phyloP scores from a whole-genome alignment of 2,329 filamentous ascomycete species.

The Xylariales sp. region DNA sequence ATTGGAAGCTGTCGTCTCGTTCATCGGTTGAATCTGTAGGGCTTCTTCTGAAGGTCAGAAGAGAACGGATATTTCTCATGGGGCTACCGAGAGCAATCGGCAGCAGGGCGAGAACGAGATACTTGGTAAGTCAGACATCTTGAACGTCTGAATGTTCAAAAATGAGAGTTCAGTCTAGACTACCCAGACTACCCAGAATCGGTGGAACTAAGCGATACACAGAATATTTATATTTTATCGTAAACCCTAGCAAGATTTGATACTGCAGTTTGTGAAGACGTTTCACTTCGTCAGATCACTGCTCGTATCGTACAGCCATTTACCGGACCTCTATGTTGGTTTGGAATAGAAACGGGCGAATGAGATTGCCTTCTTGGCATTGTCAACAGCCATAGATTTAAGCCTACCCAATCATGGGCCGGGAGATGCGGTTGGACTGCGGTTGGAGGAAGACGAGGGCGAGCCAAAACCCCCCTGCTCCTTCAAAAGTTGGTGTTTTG shows the following conservation, averaged over 20 bases:
- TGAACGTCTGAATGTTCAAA: constrained; percentile 2
- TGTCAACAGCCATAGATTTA: no score
- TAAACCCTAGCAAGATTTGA: no score
- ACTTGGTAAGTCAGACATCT: constrained; percentile 4
- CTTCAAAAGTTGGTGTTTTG: no score
- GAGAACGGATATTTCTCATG: neutral
- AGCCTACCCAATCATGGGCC: no score
- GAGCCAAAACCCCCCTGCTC: no score
- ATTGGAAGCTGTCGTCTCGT: constrained; percentile 11
- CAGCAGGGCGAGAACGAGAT: constrained; percentile 4
- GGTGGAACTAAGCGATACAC: no score
- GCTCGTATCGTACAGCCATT: neutral
- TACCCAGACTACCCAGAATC: no score
- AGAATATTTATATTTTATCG: no score
- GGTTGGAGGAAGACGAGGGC: no score
- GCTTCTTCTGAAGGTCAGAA: neutral
- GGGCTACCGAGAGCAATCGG: constrained; percentile 9
- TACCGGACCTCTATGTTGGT: neutral
- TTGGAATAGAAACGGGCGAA: neutral
- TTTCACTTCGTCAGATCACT: neutral
- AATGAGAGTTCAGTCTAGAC: neutral
- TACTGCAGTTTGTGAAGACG: no score
- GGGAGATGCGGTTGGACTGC: no score
- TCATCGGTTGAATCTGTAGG: constrained; percentile 3
- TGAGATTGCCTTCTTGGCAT: no score